phyloP scores from a whole-genome alignment of 2,329 filamentous ascomycete species.

The Pyricularia grisea region DNA sequence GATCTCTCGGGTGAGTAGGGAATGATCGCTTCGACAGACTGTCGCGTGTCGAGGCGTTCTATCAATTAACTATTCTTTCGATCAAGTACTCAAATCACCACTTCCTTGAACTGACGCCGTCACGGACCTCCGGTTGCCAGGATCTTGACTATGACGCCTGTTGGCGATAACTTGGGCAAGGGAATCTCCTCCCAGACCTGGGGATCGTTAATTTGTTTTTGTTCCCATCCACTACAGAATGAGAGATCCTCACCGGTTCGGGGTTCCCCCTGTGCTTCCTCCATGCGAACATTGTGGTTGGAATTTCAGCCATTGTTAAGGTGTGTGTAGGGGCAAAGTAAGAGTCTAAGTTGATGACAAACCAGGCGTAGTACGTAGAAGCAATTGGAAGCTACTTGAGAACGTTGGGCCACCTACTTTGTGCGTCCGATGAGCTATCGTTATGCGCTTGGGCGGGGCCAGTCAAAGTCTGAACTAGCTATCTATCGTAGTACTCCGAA shows the following conservation, averaged over 20 bases:
- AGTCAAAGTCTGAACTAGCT: no score
- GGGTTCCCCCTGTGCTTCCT: neutral
- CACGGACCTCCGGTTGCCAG: neutral
- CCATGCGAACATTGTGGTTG: neutral
- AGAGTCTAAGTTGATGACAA: no score
- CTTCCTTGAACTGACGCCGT: neutral
- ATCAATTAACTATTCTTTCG: neutral
- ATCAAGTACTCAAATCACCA: neutral
- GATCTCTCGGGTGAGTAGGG: neutral
- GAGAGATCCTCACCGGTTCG: neutral
- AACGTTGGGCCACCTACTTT: no score
- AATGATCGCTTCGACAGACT: neutral
- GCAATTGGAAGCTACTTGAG: no score
- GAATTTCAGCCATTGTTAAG: neutral
- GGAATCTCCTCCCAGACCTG: neutral
- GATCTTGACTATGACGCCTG: neutral
- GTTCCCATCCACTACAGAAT: neutral
- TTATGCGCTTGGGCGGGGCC: no score
- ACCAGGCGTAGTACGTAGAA: no score
- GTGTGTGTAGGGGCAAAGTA: neutral
- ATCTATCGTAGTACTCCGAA: no score
- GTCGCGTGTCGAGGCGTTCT: neutral
- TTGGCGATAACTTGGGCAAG: neutral
- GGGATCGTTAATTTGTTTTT: neutral
- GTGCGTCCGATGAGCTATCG: no score